Base-by-base conservation (phyloP, 2,329 filamentous ascomycete species). In the Alternaria gansuensis region DNA sequence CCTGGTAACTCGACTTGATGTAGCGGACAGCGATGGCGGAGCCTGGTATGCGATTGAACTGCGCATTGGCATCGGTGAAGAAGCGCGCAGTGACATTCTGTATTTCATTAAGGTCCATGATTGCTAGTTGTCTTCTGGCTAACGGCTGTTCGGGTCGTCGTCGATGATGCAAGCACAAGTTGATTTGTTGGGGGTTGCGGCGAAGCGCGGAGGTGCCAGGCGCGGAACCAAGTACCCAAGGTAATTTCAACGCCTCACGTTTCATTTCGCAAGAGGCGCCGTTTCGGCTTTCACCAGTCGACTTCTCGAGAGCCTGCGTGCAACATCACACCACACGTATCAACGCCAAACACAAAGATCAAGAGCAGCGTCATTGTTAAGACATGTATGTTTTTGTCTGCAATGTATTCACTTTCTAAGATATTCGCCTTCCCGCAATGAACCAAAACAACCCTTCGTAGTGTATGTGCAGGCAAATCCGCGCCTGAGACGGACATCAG, bases 1-100 rank as follows among this genome's bases (percentile, higher is more conserved):
- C 90, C 81, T 99, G 95, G 82, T 99, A 98, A 77, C 93, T 97
- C 57, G 93, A 97, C 78, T 92, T 92, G 75, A 99, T 93, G 80
- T 99, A 99, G 63, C 95, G 91, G 69, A 96, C 87, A 72, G 98
- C 84, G 69, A 99, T 97, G 40, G 94, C 91, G 29, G 94, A 98
- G 51, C 95, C 95, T 29, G 95, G 96, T 37, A 99, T 86, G 73
- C 90, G 92, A 73, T 97, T 93, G 76, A 99, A 96, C 57, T 88
- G 84, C 59, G 87, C 81, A 52, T 84, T 81, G 52, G 85, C 80
- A 64, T 84, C 81, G 69, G 84, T 81, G 60, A 87, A 76, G 68
- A 86, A 80, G 72, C 82, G 82, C 61, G 83, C 75, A 59, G 86
- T 78, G 66, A 82, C 80, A 65, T 78, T 79, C 73, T 85, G 81